Evolutionary conservation across 2,329 filamentous ascomycete genomes (phyloP).

Genomic region (Phaeosphaeria sp.): DNA sequence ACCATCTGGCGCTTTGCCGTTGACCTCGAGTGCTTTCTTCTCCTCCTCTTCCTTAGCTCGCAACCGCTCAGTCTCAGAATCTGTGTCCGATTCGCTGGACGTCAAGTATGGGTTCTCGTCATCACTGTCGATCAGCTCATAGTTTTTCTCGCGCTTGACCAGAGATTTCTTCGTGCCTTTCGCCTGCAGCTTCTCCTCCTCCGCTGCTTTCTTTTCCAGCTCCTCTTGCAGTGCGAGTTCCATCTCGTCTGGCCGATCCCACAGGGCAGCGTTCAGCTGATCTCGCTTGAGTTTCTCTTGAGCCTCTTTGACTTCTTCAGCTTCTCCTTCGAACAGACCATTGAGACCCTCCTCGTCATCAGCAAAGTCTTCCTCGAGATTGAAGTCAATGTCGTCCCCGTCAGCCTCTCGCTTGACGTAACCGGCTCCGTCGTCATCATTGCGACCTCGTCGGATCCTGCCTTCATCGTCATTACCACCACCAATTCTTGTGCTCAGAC

Average conservation of each 20-base stretch:
- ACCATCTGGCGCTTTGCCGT: slow-evolving; percentile 56
- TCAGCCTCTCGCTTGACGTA: slow-evolving; percentile 61
- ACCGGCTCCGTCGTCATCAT: slow-evolving; percentile 53
- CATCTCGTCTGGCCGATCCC: slow-evolving; percentile 65
- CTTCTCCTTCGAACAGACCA: slow-evolving; percentile 50
- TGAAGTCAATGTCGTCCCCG: slow-evolving; percentile 71
- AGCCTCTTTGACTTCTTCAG: slow-evolving; percentile 67
- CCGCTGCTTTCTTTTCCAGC: slow-evolving; percentile 71
- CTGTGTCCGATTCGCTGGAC: slow-evolving; percentile 46
- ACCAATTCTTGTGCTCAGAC: slow-evolving; percentile 40
- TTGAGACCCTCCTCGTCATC: slow-evolving; percentile 74
- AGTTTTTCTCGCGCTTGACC: slow-evolving; percentile 83
- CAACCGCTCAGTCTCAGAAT: slow-evolving; percentile 70
- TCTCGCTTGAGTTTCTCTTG: slow-evolving; percentile 73
- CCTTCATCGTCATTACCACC: slow-evolving; percentile 49
- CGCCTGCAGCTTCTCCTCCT: slow-evolving; percentile 72
- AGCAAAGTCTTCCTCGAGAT: slow-evolving; percentile 75
- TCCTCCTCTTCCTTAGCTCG: slow-evolving; percentile 64
- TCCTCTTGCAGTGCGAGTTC: slow-evolving; percentile 71
- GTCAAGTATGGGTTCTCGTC: slow-evolving; percentile 58
- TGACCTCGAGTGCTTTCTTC: slow-evolving; percentile 53
- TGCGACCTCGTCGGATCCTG: slow-evolving; percentile 41
- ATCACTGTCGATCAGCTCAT: slow-evolving; percentile 85
- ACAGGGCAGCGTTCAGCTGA: slow-evolving; percentile 87
- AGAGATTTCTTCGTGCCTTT: slow-evolving; percentile 82